These are phyloP conservation scores for Oryza rufipogon DNA, from an alignment of 176 grass and related monocot species.

Conservation along the genomic window DNA sequence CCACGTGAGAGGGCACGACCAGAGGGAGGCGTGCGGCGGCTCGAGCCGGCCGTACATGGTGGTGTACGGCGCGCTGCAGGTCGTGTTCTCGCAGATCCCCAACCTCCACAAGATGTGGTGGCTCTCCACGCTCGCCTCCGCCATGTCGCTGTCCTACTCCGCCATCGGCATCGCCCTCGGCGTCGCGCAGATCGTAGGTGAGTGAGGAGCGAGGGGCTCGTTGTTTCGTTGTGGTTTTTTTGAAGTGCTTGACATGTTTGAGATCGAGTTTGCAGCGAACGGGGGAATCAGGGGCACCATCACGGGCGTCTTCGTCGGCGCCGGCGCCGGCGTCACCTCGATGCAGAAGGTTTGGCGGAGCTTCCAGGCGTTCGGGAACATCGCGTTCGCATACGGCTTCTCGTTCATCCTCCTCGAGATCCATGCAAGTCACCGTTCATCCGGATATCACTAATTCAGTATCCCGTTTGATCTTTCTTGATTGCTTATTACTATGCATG, in stretches of 20 bases:
- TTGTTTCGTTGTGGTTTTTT: not conserved
- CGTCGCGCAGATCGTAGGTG: not conserved
- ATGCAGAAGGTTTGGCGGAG: slow-evolving; percentile 36
- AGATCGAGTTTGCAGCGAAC: slow-evolving; percentile 12
- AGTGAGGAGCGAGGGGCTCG: not conserved
- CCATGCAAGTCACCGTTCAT: not conserved
- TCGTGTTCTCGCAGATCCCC: slow-evolving; percentile 43
- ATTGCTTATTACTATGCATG: not conserved
- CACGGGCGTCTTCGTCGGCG: not conserved
- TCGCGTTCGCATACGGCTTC: slow-evolving; percentile 40
- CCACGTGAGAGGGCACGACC: slow-evolving; percentile 35
- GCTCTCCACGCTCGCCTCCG: not conserved
- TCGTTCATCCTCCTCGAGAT: slow-evolving; percentile 40
- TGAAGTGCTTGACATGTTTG: not conserved
- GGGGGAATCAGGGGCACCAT: not conserved
- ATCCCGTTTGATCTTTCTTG: not conserved
- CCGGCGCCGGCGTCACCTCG: not conserved
- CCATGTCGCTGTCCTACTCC: not conserved
- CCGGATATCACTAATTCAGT: not conserved
- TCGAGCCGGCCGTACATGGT: slow-evolving; percentile 41
- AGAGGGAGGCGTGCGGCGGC: slow-evolving; percentile 8
- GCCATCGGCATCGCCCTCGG: not conserved
- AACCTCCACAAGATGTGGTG: not conserved
- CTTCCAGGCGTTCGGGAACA: slow-evolving; percentile 29
- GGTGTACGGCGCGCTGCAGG: slow-evolving; percentile 36